A percentile compares a stretch with the other conserved stretches of the same genome.
These are phyloP conservation scores for Boletus rex-veris DNA, from an alignment of 768 basidiomycete species.

Conservation along the genomic window DNA sequence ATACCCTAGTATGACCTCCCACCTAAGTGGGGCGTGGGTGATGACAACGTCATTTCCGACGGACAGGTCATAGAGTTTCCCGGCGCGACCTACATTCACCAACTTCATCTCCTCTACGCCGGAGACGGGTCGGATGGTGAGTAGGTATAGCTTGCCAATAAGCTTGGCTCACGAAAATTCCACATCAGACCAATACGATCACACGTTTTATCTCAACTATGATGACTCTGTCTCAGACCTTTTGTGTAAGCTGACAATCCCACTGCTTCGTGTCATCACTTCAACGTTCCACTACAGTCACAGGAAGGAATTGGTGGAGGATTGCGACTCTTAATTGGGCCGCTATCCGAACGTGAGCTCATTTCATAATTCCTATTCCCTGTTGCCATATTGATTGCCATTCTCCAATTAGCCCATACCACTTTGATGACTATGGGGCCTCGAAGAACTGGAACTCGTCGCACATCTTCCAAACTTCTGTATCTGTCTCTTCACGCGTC, in stretches of 20 bases:
- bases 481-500: conserved; percentile 39
- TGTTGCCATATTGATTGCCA: neutral
- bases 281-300: conserved; percentile 29
- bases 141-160: conserved; percentile 2
- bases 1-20: conserved; percentile 41
- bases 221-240: conserved; percentile 35
- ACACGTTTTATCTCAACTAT: conserved; percentile 37
- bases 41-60: conserved; percentile 45
- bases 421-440: conserved; percentile 36
- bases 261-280: neutral
- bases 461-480: conserved; percentile 45
- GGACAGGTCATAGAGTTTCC: conserved; percentile 39
- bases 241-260: conserved; percentile 27
- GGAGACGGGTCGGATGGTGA: conserved; percentile 37
- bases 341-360: conserved; percentile 41
- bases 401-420: conserved; percentile 38
- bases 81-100: conserved; percentile 37
- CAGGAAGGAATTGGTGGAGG: conserved; percentile 45
- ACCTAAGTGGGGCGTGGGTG: conserved; percentile 35
- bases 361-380: no score
- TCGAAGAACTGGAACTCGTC: conserved; percentile 40
- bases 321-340: conserved; percentile 41
- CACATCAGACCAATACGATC: conserved; percentile 30
- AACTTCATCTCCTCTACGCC: conserved; percentile 48
- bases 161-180: neutral